phyloP scores from a whole-genome alignment of 495 filamentous ascomycete genomes.

The Annulohypoxylon bovei region DNA sequence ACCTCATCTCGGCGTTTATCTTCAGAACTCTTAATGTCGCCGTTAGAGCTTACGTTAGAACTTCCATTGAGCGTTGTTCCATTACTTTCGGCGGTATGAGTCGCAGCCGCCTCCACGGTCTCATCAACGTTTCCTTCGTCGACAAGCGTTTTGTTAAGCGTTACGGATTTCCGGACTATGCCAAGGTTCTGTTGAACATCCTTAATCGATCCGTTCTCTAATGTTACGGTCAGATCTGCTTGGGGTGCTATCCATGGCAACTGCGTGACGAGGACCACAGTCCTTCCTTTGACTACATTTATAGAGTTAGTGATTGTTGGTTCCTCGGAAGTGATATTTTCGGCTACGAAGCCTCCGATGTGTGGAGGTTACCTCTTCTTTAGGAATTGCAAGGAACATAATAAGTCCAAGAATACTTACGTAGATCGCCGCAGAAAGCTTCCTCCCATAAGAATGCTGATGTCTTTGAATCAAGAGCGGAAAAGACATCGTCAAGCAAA shows the following conservation, averaged over 20 bases:
- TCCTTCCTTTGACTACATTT: conserved; percentile 43
- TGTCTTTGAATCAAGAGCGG: conserved; percentile 66
- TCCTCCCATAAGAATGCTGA: conserved; percentile 59
- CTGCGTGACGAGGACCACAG: conserved; percentile 53
- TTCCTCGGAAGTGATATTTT: not conserved
- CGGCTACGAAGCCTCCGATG: not conserved
- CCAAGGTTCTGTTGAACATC: conserved; percentile 49
- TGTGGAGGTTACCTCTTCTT: not conserved
- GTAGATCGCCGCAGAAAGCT: conserved; percentile 62
- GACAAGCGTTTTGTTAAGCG: conserved; percentile 22
- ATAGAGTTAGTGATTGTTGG: conserved; percentile 14
- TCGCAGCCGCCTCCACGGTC: conserved; percentile 32
- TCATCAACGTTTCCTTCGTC: conserved; percentile 38
- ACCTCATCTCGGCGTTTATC: conserved; percentile 46
- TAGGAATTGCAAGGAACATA: conserved; percentile 10
- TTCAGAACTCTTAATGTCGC: conserved; percentile 30
- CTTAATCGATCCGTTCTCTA: conserved; percentile 55
- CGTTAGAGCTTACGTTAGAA: conserved; percentile 33
- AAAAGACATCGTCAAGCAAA: conserved; percentile 76
- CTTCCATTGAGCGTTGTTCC: conserved; percentile 29
- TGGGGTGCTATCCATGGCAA: conserved; percentile 58
- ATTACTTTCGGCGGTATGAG: conserved; percentile 25
- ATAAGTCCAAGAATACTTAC: conserved; percentile 38
- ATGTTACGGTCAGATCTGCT: conserved; percentile 53
- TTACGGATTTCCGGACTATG: conserved; percentile 48